A percentile compares a stretch with the other conserved stretches of the same genome.
phyloP scores from a whole-genome alignment of 2,329 filamentous ascomycete species.

The Pyrenophora tritici-repentis region DNA sequence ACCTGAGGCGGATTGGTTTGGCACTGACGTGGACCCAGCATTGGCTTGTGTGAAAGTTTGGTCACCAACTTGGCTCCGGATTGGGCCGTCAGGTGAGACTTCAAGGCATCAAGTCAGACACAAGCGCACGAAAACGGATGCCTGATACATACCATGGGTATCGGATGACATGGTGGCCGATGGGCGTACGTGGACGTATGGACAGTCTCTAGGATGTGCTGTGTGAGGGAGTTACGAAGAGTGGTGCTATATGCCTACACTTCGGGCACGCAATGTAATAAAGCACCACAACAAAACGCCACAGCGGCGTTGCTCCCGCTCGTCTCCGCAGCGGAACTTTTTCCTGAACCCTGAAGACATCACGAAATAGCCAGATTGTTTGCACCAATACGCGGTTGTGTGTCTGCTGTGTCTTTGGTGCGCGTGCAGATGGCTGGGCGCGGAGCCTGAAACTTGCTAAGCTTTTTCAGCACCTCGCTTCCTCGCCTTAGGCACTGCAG shows the following conservation, averaged over 20 bases:
- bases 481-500: slow-evolving; percentile 8
- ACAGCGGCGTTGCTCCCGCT: slow-evolving; percentile 21
- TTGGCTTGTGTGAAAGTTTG: slow-evolving; percentile 37
- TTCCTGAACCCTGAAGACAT: slow-evolving; percentile 22
- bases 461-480: slow-evolving; percentile 19
- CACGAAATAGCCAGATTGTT: slow-evolving; percentile 16
- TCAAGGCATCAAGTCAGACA: slow-evolving; percentile 28
- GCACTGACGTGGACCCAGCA: slow-evolving; percentile 25
- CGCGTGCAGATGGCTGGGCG: slow-evolving; percentile 15
- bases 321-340: slow-evolving; percentile 10
- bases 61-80: slow-evolving; percentile 33
- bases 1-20: slow-evolving; percentile 25
- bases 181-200: slow-evolving; percentile 16
- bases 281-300: slow-evolving; percentile 32
- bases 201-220: slow-evolving; percentile 27
- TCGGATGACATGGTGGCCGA: slow-evolving; percentile 41
- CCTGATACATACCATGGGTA: slow-evolving; percentile 37
- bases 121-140: slow-evolving; percentile 15
- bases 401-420: slow-evolving; percentile 18
- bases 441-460: slow-evolving; percentile 40
- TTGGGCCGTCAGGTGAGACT: slow-evolving; percentile 35
- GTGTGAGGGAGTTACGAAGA: slow-evolving; percentile 29
- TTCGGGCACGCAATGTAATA: slow-evolving; percentile 40
- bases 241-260: slow-evolving; percentile 21
- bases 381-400: slow-evolving; percentile 8